These are phyloP conservation scores for Cystobasidium onofrii DNA, from an alignment of 768 basidiomycete species.

Conservation along the genomic window DNA sequence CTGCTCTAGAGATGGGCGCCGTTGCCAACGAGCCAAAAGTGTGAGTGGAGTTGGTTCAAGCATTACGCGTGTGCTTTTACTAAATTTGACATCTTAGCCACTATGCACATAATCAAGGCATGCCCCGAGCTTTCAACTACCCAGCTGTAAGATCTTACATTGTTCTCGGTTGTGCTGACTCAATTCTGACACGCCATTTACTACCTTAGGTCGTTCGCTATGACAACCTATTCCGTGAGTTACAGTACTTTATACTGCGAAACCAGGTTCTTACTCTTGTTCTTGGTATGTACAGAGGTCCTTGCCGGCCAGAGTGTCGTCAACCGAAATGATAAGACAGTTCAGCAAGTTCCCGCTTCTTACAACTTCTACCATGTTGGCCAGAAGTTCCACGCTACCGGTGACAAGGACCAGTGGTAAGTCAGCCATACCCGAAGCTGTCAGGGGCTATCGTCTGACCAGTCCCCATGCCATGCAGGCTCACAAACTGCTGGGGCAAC, in stretches of 20 bases:
- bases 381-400: conserved; percentile 20
- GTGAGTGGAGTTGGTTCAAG: background rate
- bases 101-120: conserved; percentile 27
- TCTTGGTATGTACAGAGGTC: background rate
- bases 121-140: conserved; percentile 25
- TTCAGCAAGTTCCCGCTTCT: background rate
- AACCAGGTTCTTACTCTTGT: too few relatives aligned
- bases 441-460: background rate
- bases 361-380: conserved; percentile 27
- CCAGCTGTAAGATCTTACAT: background rate
- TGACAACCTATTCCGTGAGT: conserved; percentile 27
- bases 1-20: conserved; percentile 21
- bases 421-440: background rate
- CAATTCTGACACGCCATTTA: too few relatives aligned
- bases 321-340: conserved; percentile 25
- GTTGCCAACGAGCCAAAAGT: conserved; percentile 6
- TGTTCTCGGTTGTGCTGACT: too few relatives aligned
- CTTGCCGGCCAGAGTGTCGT: conserved; percentile 29
- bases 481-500: conserved; percentile 22
- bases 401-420: conserved; percentile 16
- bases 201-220: conserved; percentile 11
- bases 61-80: background rate
- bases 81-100: background rate
- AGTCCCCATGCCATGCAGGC: background rate
- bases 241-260: too few relatives aligned